These are phyloP conservation scores for Hibiscus syriacus DNA, from an alignment of 345 rosid species.

Conservation along the genomic window DNA sequence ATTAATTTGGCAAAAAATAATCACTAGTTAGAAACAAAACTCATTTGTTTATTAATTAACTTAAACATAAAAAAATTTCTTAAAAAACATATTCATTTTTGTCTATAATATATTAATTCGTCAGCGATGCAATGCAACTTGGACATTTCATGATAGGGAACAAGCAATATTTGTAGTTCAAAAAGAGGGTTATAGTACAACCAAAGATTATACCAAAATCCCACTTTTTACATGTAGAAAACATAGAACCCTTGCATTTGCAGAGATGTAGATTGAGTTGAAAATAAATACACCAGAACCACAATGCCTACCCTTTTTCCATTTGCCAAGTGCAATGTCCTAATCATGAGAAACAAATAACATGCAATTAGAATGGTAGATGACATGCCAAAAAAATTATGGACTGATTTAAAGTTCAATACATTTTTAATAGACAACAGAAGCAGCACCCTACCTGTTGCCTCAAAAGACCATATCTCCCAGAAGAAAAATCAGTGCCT, in stretches of 20 bases:
- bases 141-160: not conserved
- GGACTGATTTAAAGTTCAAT: not conserved
- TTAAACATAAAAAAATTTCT: too few relatives aligned
- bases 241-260: not conserved
- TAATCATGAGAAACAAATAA: not conserved
- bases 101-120: too few relatives aligned
- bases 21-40: too few relatives aligned
- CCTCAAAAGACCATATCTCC: slow-evolving; percentile 41
- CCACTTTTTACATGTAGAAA: not conserved
- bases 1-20: too few relatives aligned
- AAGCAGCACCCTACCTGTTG: slow-evolving; percentile 44
- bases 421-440: slow-evolving; percentile 11
- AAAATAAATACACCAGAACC: not conserved
- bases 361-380: not conserved
- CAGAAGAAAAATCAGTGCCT: slow-evolving; percentile 24
- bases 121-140: not conserved
- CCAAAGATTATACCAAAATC: too few relatives aligned
- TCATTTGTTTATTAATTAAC: too few relatives aligned
- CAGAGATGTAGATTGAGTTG: not conserved
- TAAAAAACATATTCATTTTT: too few relatives aligned
- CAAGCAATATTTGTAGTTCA: not conserved
- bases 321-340: not conserved
- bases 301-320: not conserved
- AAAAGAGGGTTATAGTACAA: not conserved
- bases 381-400: not conserved